Conservation (phyloP, 2,329 filamentous ascomycete species). For the Elsinoe arachidis region DNA sequence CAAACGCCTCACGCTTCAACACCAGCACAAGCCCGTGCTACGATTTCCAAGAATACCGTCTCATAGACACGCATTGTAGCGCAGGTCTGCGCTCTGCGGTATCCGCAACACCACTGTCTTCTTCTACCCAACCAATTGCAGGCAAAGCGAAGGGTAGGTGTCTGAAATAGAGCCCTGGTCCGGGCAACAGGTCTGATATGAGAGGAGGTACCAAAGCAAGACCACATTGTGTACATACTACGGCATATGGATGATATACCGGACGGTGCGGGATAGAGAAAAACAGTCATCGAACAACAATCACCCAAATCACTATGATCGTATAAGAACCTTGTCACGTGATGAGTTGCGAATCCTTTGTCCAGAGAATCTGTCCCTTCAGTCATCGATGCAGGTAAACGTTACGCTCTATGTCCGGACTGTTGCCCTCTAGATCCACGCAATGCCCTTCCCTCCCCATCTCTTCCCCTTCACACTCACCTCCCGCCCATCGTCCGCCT, state of each 20-base stretch:
- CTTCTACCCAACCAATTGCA: neutral
- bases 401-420: no score
- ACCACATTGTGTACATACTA: slow-evolving; percentile 9
- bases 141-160: neutral
- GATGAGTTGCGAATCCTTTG: no score
- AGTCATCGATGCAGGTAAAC: no score
- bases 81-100: neutral
- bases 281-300: neutral
- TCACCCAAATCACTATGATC: neutral
- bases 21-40: neutral
- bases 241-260: slow-evolving; percentile 2
- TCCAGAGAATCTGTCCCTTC: no score
- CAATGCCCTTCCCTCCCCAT: no score
- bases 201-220: neutral
- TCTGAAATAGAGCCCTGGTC: neutral
- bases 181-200: neutral
- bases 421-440: no score
- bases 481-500: neutral
- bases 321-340: no score
- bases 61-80: slow-evolving; percentile 8
- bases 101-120: neutral
- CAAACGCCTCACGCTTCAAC: neutral
- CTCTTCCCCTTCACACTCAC: neutral
- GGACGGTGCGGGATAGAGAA: neutral
- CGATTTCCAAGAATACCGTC: neutral